Conservation (phyloP, 1,284 basidiomycete species). For the Psilocybe mexicana region DNA sequence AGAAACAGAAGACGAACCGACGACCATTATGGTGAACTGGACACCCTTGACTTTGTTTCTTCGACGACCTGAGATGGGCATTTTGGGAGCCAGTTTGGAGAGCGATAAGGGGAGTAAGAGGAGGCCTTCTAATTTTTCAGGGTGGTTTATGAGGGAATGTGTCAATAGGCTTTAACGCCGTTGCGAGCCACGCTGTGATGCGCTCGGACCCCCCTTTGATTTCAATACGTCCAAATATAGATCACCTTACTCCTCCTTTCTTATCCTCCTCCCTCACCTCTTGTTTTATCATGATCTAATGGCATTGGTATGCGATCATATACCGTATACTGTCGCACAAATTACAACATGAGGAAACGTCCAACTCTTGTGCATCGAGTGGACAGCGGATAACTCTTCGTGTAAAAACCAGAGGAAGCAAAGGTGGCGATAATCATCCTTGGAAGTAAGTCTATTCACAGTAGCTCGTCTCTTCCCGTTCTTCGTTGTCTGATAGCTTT, state of each 20-base stretch:
- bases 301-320: not conserved
- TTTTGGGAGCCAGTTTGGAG: conserved; percentile 20
- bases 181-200: conserved; percentile 19
- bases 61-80: conserved; percentile 61
- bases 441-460: conserved; percentile 14
- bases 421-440: conserved; percentile 20
- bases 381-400: conserved; percentile 9
- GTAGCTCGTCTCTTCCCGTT: conserved; percentile 6
- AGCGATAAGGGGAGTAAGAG: conserved; percentile 7
- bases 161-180: conserved; percentile 19
- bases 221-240: conserved; percentile 10
- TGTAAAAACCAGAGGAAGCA: conserved; percentile 18
- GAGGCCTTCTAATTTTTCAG: not conserved
- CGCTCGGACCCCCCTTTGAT: conserved; percentile 20
- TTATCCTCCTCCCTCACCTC: not conserved
- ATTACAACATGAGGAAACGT: not conserved
- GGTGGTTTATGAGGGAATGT: conserved; percentile 11
- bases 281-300: too few species aligned
- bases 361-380: conserved; percentile 1
- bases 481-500: not conserved
- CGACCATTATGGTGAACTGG: conserved; percentile 92
- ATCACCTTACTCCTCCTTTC: not conserved
- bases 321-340: not conserved
- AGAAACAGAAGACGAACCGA: conserved; percentile 56
- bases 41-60: conserved; percentile 94